Conservation (phyloP, 2,329 filamentous ascomycete species). For the Sporothrix inflata region DNA sequence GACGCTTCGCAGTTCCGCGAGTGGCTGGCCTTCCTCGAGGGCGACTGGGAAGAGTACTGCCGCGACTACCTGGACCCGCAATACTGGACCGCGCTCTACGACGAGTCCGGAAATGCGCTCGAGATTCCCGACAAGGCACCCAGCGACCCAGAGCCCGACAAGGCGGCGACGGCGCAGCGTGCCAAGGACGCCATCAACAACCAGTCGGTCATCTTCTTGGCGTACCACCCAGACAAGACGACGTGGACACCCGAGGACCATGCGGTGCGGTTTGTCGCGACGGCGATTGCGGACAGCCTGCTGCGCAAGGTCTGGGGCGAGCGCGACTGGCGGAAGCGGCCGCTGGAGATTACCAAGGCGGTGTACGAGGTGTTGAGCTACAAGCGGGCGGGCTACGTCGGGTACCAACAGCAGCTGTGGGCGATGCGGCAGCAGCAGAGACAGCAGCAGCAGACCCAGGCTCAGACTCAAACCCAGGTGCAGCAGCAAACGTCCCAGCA, state of each 20-base stretch:
- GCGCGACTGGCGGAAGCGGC: constrained; percentile 40
- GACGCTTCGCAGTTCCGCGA: constrained; percentile 41
- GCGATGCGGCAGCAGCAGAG: constrained; percentile 17
- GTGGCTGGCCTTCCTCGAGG: constrained; percentile 44
- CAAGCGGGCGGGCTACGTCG: constrained; percentile 38
- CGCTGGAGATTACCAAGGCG: constrained; percentile 41
- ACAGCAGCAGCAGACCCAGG: constrained; percentile 17
- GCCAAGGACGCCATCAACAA: constrained; percentile 42
- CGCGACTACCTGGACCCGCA: constrained; percentile 39
- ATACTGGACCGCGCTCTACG: constrained; percentile 20
- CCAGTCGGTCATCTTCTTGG: constrained; percentile 39
- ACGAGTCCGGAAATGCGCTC: constrained; percentile 20
- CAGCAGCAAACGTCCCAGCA: background rate
- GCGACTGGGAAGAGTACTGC: constrained; percentile 46
- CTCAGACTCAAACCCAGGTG: background rate
- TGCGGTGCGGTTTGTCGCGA: constrained; percentile 45
- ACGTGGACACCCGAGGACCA: constrained; percentile 46
- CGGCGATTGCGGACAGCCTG: constrained; percentile 43
- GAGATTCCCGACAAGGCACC: constrained; percentile 25
- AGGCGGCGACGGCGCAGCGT: constrained; percentile 39
- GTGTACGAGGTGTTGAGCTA: constrained; percentile 46
- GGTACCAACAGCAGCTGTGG: constrained; percentile 26
- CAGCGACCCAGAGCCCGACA: constrained; percentile 42
- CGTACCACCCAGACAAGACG: constrained; percentile 45
- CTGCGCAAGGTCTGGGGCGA: constrained; percentile 42